These are phyloP conservation scores for Penicillium verhagenii DNA, from an alignment of 495 filamentous ascomycete genomes.

Conservation along the genomic window DNA sequence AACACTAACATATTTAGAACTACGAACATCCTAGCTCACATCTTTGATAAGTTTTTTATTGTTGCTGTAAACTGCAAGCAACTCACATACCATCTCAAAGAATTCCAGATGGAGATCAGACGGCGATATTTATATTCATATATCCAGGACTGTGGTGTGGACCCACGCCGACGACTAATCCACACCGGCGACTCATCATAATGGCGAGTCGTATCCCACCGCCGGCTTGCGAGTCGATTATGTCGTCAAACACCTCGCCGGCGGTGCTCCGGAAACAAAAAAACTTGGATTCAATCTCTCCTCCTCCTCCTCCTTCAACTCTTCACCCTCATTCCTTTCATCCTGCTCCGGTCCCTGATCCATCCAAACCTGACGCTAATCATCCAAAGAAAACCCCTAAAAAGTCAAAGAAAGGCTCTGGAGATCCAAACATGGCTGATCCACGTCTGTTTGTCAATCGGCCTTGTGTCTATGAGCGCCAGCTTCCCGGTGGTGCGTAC, in stretches of 20 bases:
- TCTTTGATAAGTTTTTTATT: not conserved
- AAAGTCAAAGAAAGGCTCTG: slow-evolving; percentile 2
- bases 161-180: too few relatives aligned
- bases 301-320: too few relatives aligned
- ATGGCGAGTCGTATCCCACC: too few relatives aligned
- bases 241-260: too few relatives aligned
- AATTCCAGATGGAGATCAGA: slow-evolving; percentile 19
- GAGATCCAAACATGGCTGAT: slow-evolving; percentile 42
- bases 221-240: too few relatives aligned
- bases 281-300: too few relatives aligned
- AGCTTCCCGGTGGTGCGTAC: slow-evolving; percentile 49
- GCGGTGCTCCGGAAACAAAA: too few relatives aligned
- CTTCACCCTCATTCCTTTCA: too few relatives aligned
- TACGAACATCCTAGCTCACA: not conserved
- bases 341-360: not conserved
- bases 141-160: not conserved
- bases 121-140: not conserved
- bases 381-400: not conserved
- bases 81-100: not conserved
- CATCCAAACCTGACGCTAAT: not conserved
- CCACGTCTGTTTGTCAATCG: slow-evolving; percentile 46
- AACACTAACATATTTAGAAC: too few relatives aligned
- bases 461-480: slow-evolving; percentile 51
- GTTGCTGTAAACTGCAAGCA: not conserved
- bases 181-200: not conserved